Conservation (phyloP, 2,329 filamentous ascomycete genomes). For the Fusarium sp. region DNA sequence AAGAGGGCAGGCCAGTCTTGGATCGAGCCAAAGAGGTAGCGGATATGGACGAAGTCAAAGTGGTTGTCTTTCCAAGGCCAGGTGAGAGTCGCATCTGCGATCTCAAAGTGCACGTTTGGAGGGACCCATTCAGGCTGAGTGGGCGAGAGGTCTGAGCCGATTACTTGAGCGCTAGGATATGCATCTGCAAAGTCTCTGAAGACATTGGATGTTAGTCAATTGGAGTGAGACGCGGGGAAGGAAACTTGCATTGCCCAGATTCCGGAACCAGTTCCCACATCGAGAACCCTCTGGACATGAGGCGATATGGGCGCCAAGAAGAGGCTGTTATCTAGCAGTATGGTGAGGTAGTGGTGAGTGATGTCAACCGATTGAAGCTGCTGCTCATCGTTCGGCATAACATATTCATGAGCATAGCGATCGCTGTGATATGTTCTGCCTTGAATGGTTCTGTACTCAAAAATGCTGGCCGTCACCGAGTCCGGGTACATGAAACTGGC, state of each 20-base stretch:
- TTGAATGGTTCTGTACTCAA: slow-evolving; percentile 36
- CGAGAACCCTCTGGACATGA: slow-evolving; percentile 35
- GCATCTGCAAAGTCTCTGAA: slow-evolving; percentile 35
- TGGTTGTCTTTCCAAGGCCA: slow-evolving; percentile 34
- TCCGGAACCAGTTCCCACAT: slow-evolving; percentile 39
- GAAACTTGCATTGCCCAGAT: slow-evolving; percentile 26
- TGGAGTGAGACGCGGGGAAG: no score
- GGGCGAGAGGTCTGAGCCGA: slow-evolving; percentile 36
- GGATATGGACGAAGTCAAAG: slow-evolving; percentile 37
- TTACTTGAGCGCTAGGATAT: slow-evolving; percentile 25
- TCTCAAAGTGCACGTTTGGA: slow-evolving; percentile 34
- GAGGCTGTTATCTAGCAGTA: slow-evolving; percentile 34
- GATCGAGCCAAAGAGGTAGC: slow-evolving; percentile 35
- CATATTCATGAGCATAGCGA: slow-evolving; percentile 31
- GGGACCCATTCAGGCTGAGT: slow-evolving; percentile 37
- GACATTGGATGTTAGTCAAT: background rate
- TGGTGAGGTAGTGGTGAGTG: slow-evolving; percentile 38
- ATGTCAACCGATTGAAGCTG: slow-evolving; percentile 38
- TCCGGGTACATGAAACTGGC: slow-evolving; percentile 32
- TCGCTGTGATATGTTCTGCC: slow-evolving; percentile 40
- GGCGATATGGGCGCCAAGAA: slow-evolving; percentile 32
- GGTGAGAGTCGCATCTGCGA: slow-evolving; percentile 31
- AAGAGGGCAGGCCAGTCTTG: slow-evolving; percentile 30
- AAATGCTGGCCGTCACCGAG: slow-evolving; percentile 35
- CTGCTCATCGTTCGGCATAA: slow-evolving; percentile 38